Evolutionary conservation across 768 basidiomycete species (phyloP).

Genomic region (Phallus indusiatus): DNA sequence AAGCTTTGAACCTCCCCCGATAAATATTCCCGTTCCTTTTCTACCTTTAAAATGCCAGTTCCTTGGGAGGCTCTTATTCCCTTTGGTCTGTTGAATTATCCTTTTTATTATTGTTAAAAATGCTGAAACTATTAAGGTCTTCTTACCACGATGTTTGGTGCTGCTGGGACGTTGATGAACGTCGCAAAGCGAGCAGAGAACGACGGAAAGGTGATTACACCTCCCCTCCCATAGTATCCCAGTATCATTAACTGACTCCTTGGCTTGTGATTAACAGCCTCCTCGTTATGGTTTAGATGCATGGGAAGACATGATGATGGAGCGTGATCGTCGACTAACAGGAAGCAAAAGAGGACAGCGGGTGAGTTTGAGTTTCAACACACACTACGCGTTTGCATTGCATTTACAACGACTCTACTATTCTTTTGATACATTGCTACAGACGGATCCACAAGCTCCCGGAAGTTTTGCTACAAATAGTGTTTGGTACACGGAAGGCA

Average conservation of each 20-base stretch:
- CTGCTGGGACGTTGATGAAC: conserved; percentile 81
- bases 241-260: too few species aligned
- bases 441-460: conserved; percentile 66
- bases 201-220: conserved; percentile 67
- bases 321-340: conserved; percentile 78
- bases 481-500: conserved; percentile 61
- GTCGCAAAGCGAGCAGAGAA: conserved; percentile 73
- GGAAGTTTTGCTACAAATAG: conserved; percentile 63
- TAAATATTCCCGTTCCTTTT: background rate
- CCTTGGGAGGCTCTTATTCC: conserved; percentile 98
- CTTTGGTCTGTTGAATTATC: conserved; percentile 50
- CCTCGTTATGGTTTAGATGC: conserved; percentile 76
- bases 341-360: conserved; percentile 80
- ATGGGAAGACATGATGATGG: conserved; percentile 98
- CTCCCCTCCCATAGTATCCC: conserved; percentile 7
- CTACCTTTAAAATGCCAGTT: conserved; percentile 65
- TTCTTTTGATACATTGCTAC: too few species aligned
- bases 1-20: too few species aligned
- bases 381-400: background rate
- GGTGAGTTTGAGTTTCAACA: conserved; percentile 29
- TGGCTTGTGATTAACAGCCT: conserved; percentile 37
- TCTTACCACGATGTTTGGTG: conserved; percentile 80
- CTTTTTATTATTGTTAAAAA: background rate
- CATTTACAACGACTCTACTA: too few species aligned
- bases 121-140: conserved; percentile 56